phyloP scores from a whole-genome alignment of 768 basidiomycete genomes.

The Tephrocybe sp. region DNA sequence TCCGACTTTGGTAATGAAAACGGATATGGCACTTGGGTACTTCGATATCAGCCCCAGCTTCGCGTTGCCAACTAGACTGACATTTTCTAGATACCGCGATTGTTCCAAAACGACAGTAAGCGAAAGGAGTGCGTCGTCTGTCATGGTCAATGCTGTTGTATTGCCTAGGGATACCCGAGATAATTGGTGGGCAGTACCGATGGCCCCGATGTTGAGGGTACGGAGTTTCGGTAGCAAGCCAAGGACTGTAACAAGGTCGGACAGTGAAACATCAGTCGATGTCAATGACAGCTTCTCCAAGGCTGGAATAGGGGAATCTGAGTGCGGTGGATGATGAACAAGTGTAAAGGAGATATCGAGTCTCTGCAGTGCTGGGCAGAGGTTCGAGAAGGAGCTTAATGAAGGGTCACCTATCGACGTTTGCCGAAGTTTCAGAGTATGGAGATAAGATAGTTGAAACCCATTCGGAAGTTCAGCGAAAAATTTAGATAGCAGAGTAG shows the following conservation, averaged over 20 bases:
- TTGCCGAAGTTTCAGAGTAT: slow-evolving; percentile 57
- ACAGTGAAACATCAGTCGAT: slow-evolving; percentile 42
- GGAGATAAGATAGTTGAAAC: slow-evolving; percentile 37
- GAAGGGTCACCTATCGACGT: slow-evolving; percentile 48
- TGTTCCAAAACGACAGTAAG: slow-evolving; percentile 39
- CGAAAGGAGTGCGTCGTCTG: slow-evolving; percentile 40
- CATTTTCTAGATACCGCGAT: slow-evolving; percentile 39
- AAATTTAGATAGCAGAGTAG: slow-evolving; percentile 44
- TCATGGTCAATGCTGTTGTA: slow-evolving; percentile 52
- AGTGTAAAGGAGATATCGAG: slow-evolving; percentile 67
- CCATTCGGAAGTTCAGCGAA: slow-evolving; percentile 24
- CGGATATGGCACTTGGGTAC: slow-evolving; percentile 32
- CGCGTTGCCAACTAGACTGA: slow-evolving; percentile 63
- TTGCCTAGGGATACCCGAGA: slow-evolving; percentile 42
- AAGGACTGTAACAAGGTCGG: slow-evolving; percentile 40
- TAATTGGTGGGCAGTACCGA: slow-evolving; percentile 44
- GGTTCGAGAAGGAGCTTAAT: slow-evolving; percentile 35
- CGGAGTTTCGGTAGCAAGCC: slow-evolving; percentile 37
- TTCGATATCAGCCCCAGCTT: slow-evolving; percentile 46
- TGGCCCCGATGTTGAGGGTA: slow-evolving; percentile 54
- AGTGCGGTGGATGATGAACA: slow-evolving; percentile 35
- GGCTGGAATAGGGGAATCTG: slow-evolving; percentile 10
- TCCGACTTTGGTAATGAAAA: slow-evolving; percentile 52
- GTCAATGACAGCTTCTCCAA: slow-evolving; percentile 67
- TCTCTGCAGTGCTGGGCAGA: slow-evolving; percentile 49